A percentile compares a stretch with the other conserved stretches of the same genome.
These are phyloP conservation scores for Erysimum pusillum DNA, from an alignment of 441 rosid species.

Conservation along the genomic window DNA sequence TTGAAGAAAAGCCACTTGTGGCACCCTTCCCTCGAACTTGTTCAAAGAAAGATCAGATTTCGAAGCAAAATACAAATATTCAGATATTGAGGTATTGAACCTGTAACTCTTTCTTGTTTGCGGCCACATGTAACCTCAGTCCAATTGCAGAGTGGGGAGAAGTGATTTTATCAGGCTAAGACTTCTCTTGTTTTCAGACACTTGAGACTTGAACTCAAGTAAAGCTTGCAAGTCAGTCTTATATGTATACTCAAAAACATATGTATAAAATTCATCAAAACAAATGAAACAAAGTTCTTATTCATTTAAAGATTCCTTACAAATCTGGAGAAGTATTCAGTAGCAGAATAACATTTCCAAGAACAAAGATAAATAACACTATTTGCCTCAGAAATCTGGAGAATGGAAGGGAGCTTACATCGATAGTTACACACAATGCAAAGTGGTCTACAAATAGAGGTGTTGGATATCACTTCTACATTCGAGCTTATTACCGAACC, in stretches of 20 bases:
- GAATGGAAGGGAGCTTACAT: background rate
- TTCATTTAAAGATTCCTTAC: background rate
- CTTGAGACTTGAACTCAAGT: too few species aligned
- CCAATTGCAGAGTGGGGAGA: conserved; percentile 35
- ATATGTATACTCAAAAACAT: too few species aligned
- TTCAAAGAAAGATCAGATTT: too few species aligned
- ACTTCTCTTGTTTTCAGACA: conserved; percentile 22
- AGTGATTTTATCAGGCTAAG: conserved; percentile 34
- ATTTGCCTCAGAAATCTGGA: background rate
- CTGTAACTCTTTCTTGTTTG: conserved; percentile 19
- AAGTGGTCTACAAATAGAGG: background rate
- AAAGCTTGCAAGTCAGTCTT: too few species aligned
- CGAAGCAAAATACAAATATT: too few species aligned
- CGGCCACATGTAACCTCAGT: conserved; percentile 1
- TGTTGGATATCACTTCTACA: background rate
- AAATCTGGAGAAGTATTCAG: background rate
- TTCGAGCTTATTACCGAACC: background rate
- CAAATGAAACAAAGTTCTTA: background rate
- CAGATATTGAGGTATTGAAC: too few species aligned
- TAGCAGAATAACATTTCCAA: background rate
- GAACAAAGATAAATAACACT: background rate
- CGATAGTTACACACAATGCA: background rate
- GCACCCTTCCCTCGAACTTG: too few species aligned
- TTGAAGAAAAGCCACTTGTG: too few species aligned
- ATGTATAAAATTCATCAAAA: background rate